Evolutionary conservation across 139 green algal genomes (phyloP).

Genomic region (Astrephomene gubernaculifera): DNA sequence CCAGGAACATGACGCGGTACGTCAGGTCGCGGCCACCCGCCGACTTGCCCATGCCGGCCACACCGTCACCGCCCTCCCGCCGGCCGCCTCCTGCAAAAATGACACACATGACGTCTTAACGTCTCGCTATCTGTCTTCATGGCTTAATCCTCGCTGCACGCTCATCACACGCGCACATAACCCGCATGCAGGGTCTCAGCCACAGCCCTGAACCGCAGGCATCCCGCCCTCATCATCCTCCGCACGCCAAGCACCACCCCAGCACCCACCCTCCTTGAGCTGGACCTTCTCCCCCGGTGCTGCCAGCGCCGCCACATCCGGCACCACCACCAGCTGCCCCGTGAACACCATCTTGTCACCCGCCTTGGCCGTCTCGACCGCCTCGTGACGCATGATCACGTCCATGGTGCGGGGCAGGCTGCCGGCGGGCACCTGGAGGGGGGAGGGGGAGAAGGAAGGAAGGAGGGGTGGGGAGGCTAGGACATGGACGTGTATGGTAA

Average conservation of each 20-base stretch:
- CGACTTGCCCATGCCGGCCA: conserved; percentile 77
- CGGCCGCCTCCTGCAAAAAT: neutral
- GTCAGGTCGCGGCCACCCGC: conserved; percentile 92
- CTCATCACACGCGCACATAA: too few species aligned
- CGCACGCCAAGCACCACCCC: too few species aligned
- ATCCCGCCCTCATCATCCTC: too few species aligned
- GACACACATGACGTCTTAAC: too few species aligned
- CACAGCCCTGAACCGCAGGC: too few species aligned
- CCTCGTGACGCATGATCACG: conserved; percentile 94
- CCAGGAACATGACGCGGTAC: conserved; percentile 91
- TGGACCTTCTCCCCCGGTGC: conserved; percentile 62
- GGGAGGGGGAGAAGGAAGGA: too few species aligned
- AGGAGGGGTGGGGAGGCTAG: too few species aligned
- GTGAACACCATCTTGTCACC: conserved; percentile 95
- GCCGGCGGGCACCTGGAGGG: conserved; percentile 94
- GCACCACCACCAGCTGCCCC: conserved; percentile 95
- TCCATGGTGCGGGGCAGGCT: conserved; percentile 95
- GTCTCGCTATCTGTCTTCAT: too few species aligned
- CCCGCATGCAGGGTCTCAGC: too few species aligned
- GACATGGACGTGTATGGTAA: too few species aligned
- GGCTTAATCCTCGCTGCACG: too few species aligned
- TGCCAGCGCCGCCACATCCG: conserved; percentile 86
- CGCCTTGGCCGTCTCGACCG: conserved; percentile 93
- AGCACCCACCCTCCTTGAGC: conserved; percentile 43
- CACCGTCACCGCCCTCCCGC: conserved; percentile 63